A percentile compares a stretch with the other conserved stretches of the same genome.
These are phyloP conservation scores for Cornus florida DNA, from an alignment of 148 eudicot species.

Conservation along the genomic window DNA sequence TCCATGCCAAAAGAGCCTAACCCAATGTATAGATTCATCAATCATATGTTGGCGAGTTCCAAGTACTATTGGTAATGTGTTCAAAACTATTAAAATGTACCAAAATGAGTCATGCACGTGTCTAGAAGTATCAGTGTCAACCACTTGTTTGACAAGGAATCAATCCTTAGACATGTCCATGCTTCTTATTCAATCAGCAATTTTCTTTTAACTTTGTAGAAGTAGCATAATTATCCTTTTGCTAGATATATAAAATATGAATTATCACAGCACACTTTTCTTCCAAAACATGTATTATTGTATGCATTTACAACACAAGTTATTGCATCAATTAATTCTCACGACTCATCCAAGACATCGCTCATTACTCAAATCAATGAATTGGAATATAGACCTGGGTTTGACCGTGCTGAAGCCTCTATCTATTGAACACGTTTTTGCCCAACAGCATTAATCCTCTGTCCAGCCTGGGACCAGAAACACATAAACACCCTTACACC, in stretches of 20 bases:
- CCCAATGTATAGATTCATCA: too few relatives aligned
- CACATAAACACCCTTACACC: background rate
- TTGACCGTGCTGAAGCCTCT: background rate
- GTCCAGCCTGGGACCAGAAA: background rate
- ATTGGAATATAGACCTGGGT: background rate
- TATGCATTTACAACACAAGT: background rate
- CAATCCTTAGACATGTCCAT: too few relatives aligned
- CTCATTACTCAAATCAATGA: background rate
- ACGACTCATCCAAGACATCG: background rate
- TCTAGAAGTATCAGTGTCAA: too few relatives aligned
- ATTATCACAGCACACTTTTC: background rate
- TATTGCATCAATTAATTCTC: background rate
- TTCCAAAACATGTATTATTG: background rate
- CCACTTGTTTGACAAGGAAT: too few relatives aligned
- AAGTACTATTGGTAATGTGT: too few relatives aligned
- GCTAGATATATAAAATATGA: background rate
- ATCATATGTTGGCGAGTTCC: too few relatives aligned
- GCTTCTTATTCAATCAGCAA: background rate
- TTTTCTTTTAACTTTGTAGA: background rate
- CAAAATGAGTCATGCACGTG: too few relatives aligned
- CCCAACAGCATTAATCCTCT: background rate
- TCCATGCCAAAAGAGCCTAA: background rate
- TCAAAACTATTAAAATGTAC: too few relatives aligned
- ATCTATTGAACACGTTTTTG: background rate
- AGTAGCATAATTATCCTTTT: background rate